Percentiles rank a stretch among this genome's conserved stretches.
phyloP scores from a whole-genome alignment of 2,329 filamentous ascomycete genomes.

The Huntiella bhutanensis region DNA sequence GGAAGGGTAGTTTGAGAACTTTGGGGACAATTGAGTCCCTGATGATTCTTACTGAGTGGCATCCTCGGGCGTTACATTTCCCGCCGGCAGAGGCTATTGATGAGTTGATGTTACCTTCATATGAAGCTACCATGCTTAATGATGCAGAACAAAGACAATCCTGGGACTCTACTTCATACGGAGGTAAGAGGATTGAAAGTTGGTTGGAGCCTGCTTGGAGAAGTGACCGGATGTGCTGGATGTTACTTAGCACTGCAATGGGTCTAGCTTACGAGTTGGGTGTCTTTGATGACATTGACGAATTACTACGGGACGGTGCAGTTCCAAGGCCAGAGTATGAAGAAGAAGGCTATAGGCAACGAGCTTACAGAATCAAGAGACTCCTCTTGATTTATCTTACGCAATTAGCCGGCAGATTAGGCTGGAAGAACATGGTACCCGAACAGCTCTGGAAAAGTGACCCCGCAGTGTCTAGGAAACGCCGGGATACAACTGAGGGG shows the following conservation, averaged over 20 bases:
- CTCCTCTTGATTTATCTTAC: conserved; percentile 80
- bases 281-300: conserved; percentile 80
- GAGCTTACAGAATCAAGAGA: conserved; percentile 65
- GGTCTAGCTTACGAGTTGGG: conserved; percentile 84
- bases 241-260: conserved; percentile 81
- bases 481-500: conserved; percentile 29
- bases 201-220: conserved; percentile 95
- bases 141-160: conserved; percentile 18
- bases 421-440: conserved; percentile 86
- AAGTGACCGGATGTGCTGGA: conserved; percentile 93
- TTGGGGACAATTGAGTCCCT: conserved; percentile 87
- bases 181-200: conserved; percentile 72
- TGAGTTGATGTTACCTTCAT: conserved; percentile 45
- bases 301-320: conserved; percentile 39
- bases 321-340: conserved; percentile 48
- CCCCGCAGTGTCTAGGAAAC: conserved; percentile 33
- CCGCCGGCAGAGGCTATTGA: conserved; percentile 61
- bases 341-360: conserved; percentile 57
- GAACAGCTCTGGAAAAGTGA: conserved; percentile 40
- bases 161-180: conserved; percentile 25
- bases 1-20: conserved; percentile 66
- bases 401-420: conserved; percentile 80
- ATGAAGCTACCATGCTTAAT: conserved; percentile 28
- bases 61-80: conserved; percentile 84
- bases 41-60: conserved; percentile 91